These are phyloP conservation scores for Podospora pseudoanserina DNA, from an alignment of 495 filamentous ascomycete genomes.

Conservation along the genomic window DNA sequence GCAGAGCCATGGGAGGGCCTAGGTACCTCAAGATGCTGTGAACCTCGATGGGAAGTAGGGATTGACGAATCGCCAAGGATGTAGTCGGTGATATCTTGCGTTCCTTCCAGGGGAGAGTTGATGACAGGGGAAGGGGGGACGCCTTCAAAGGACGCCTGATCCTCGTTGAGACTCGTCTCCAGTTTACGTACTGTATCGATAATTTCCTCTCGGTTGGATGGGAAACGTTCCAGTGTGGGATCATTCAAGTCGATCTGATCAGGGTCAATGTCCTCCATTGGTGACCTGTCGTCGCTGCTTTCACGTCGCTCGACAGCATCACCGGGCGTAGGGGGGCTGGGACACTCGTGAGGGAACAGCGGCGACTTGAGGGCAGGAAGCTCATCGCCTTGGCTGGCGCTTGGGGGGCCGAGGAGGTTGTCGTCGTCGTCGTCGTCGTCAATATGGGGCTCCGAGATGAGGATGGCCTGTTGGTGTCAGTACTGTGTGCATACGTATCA, in stretches of 20 bases:
- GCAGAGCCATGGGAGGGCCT: slow-evolving; percentile 22
- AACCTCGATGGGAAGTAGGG: slow-evolving; percentile 12
- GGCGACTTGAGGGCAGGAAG: slow-evolving; percentile 33
- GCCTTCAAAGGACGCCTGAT: slow-evolving; percentile 40
- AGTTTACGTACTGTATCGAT: slow-evolving; percentile 44
- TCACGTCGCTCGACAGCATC: slow-evolving; percentile 21
- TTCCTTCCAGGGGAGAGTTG: slow-evolving; percentile 19
- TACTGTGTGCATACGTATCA: slow-evolving; percentile 13
- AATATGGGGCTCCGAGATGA: slow-evolving; percentile 18
- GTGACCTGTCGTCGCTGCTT: slow-evolving; percentile 3
- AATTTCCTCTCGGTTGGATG: slow-evolving; percentile 46
- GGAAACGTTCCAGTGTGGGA: slow-evolving; percentile 51
- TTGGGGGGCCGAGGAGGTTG: slow-evolving; percentile 6
- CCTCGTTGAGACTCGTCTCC: slow-evolving; percentile 43
- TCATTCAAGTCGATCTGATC: slow-evolving; percentile 44
- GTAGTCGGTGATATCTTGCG: slow-evolving; percentile 29
- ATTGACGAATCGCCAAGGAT: slow-evolving; percentile 13
- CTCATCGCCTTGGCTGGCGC: slow-evolving; percentile 10
- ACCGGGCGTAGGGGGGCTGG: slow-evolving; percentile 29
- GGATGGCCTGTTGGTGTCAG: slow-evolving; percentile 11
- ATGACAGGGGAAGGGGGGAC: slow-evolving; percentile 36
- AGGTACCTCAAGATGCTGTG: slow-evolving; percentile 18
- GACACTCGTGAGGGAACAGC: slow-evolving; percentile 47
- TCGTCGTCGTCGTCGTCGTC: slow-evolving; percentile 13
- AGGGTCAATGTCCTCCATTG: slow-evolving; percentile 15